Conservation (phyloP, 2,329 filamentous ascomycete species). For the Pseudogymnoascus sp. region DNA sequence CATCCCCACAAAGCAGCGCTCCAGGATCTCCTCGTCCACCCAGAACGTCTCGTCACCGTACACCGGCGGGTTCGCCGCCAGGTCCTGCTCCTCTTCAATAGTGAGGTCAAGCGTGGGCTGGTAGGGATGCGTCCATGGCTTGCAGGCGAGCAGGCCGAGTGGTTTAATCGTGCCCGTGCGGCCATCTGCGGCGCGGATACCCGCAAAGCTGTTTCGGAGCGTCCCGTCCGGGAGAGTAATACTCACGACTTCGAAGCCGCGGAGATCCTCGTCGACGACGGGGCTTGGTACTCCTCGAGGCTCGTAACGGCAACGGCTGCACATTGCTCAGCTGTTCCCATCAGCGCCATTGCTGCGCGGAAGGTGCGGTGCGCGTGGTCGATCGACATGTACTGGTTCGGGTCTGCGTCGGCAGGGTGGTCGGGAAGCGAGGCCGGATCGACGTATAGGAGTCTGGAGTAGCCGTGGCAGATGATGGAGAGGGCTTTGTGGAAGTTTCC, state of each 20-base stretch:
- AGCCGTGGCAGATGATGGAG: slow-evolving; percentile 58
- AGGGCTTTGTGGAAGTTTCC: slow-evolving; percentile 77
- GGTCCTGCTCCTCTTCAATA: slow-evolving; percentile 19
- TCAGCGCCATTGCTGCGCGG: slow-evolving; percentile 18
- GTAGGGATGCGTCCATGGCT: slow-evolving; percentile 35
- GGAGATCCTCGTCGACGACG: slow-evolving; percentile 33
- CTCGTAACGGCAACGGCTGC: background rate
- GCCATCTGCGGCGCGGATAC: slow-evolving; percentile 30
- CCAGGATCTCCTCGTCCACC: slow-evolving; percentile 56
- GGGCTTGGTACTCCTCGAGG: slow-evolving; percentile 13
- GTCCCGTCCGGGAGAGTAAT: slow-evolving; percentile 42
- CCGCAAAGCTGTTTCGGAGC: slow-evolving; percentile 37
- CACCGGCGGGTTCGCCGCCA: slow-evolving; percentile 20
- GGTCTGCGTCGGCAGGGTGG: slow-evolving; percentile 17
- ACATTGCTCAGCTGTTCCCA: slow-evolving; percentile 12
- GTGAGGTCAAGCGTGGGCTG: slow-evolving; percentile 20
- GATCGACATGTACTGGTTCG: slow-evolving; percentile 16
- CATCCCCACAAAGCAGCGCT: slow-evolving; percentile 56
- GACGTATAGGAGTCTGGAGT: slow-evolving; percentile 17
- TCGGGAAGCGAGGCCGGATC: slow-evolving; percentile 4
- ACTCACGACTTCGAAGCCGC: slow-evolving; percentile 53
- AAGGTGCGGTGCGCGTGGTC: slow-evolving; percentile 14
- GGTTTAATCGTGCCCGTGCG: slow-evolving; percentile 31
- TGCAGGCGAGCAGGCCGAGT: slow-evolving; percentile 40
- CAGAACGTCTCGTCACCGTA: slow-evolving; percentile 50